Evolutionary conservation across 2,329 filamentous ascomycete species (phyloP).

Genomic region (Biscogniauxia mediterranea): DNA sequence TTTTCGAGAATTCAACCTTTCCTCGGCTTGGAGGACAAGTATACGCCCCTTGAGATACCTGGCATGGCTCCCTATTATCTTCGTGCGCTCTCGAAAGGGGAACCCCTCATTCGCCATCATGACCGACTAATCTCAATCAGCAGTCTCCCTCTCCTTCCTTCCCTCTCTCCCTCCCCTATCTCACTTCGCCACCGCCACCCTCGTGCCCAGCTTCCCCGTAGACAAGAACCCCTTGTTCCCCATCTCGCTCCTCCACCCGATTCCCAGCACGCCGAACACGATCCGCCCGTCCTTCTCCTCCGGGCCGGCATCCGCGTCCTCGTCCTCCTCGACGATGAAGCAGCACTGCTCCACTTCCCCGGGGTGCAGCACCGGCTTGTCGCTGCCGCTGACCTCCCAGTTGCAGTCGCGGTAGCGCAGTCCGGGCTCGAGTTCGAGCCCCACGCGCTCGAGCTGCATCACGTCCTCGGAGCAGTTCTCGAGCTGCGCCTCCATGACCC

Average conservation of each 20-base stretch:
- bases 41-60: no score
- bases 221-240: conserved; percentile 84
- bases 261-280: conserved; percentile 75
- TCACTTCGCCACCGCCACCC: conserved; percentile 35
- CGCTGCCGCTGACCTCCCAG: conserved; percentile 46
- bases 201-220: conserved; percentile 74
- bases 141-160: no score
- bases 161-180: conserved; percentile 9
- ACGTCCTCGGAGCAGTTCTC: conserved; percentile 89
- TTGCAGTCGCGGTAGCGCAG: conserved; percentile 55
- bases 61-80: no score
- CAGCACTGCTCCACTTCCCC: conserved; percentile 66
- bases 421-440: conserved; percentile 52
- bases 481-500: conserved; percentile 88
- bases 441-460: conserved; percentile 71
- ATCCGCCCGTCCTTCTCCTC: conserved; percentile 59
- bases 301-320: conserved; percentile 35
- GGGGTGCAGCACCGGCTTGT: conserved; percentile 57
- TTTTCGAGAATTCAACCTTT: no score
- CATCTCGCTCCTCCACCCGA: conserved; percentile 88
- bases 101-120: no score
- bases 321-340: conserved; percentile 54
- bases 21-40: no score
- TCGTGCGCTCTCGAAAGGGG: no score
- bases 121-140: no score